Percentiles rank a stretch among this genome's conserved stretches.
Conservation (phyloP, 192 early-diverging fungal species). For the Entomortierella chlamydospora region DNA sequence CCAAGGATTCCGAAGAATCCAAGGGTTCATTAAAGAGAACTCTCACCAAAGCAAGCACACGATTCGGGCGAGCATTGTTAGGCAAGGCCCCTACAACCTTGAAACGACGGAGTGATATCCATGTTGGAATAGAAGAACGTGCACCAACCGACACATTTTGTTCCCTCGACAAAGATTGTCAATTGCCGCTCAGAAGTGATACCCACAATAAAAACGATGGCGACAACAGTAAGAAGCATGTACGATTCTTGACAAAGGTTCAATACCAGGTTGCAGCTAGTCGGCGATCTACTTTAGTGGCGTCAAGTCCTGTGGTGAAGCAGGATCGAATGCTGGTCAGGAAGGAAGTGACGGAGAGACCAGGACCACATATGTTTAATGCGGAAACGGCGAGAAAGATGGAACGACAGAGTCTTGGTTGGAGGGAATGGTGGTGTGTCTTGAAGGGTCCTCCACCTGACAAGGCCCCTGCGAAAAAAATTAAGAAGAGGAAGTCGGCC, state of each 20-base stretch:
- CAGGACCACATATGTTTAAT: constrained; percentile 47
- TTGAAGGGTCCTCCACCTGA: constrained; percentile 28
- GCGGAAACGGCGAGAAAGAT: constrained; percentile 27
- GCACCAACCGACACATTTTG: constrained; percentile 11
- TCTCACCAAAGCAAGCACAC: constrained; percentile 20
- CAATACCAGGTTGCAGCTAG: constrained; percentile 24
- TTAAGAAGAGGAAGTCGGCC: constrained; percentile 12
- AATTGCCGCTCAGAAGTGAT: not conserved
- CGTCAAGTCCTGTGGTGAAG: constrained; percentile 23
- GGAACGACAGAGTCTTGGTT: constrained; percentile 39
- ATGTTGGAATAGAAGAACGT: not conserved
- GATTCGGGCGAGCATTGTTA: constrained; percentile 23
- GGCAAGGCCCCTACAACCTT: constrained; percentile 22
- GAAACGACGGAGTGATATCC: constrained; percentile 4
- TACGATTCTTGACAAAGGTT: constrained; percentile 48
- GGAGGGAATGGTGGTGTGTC: constrained; percentile 54
- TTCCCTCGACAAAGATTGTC: constrained; percentile 35
- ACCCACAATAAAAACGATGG: not conserved
- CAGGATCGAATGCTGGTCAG: constrained; percentile 46
- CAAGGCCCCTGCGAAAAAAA: constrained; percentile 20
- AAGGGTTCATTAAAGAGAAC: constrained; percentile 13
- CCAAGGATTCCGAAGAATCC: not conserved
- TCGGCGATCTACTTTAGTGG: constrained; percentile 16
- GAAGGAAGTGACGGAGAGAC: constrained; percentile 36
- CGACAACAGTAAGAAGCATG: constrained; percentile 19